Evolutionary conservation across 176 grass and related monocot species (phyloP).

Genomic region (Oryza punctata): DNA sequence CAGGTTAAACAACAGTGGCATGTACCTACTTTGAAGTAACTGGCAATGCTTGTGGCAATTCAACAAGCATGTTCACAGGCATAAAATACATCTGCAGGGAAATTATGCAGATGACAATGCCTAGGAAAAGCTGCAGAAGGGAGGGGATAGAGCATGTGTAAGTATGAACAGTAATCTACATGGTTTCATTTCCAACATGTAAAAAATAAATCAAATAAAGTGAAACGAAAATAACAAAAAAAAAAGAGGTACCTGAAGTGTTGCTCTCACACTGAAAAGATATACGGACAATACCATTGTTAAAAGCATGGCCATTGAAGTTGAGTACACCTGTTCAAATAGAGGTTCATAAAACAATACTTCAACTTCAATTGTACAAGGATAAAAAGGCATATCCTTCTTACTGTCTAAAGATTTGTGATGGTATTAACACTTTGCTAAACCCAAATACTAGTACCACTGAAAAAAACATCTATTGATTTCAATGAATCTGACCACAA

Average conservation of each 20-base stretch:
- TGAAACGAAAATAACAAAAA: conserved; percentile 1
- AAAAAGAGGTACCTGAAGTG: conserved; percentile 67
- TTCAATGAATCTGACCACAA: background rate
- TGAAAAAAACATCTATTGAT: background rate
- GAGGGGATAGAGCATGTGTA: conserved; percentile 24
- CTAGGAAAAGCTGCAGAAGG: conserved; percentile 87
- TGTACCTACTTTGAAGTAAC: conserved; percentile 43
- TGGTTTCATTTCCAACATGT: conserved; percentile 12
- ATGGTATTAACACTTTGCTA: background rate
- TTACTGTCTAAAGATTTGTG: background rate
- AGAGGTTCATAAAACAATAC: conserved; percentile 17
- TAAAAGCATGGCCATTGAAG: conserved; percentile 98
- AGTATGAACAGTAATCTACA: conserved; percentile 32
- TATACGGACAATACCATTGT: conserved; percentile 90
- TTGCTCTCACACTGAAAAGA: conserved; percentile 84
- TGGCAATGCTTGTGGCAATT: conserved; percentile 65
- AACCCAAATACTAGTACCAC: background rate
- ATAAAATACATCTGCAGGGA: conserved; percentile 99
- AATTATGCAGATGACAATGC: conserved; percentile 94
- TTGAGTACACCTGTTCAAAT: conserved; percentile 85
- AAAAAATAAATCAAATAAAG: conserved; percentile 3
- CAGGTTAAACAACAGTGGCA: conserved; percentile 29
- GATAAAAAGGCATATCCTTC: background rate
- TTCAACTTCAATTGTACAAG: background rate
- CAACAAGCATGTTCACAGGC: conserved; percentile 75